Conservation (phyloP, 2,329 filamentous ascomycete species). For the Claviceps monticola region DNA sequence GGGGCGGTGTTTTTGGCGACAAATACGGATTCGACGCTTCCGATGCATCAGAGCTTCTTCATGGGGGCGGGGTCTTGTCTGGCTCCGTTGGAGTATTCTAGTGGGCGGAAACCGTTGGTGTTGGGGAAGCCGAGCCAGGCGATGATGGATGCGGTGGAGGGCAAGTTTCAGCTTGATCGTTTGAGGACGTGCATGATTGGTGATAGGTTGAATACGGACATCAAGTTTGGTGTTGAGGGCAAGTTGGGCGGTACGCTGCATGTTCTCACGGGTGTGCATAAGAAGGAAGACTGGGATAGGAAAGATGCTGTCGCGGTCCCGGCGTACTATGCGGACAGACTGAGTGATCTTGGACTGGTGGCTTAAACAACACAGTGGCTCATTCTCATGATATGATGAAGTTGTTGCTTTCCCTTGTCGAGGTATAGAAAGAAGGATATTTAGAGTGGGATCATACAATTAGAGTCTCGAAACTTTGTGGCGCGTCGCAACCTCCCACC, state of each 20-base stretch:
- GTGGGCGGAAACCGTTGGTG: constrained; percentile 54
- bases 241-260: constrained; percentile 81
- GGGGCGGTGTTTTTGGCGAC: constrained; percentile 85
- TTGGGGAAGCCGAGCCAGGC: constrained; percentile 93
- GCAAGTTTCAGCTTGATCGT: constrained; percentile 82
- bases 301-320: constrained; percentile 57
- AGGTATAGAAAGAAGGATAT: background rate
- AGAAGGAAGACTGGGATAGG: constrained; percentile 70
- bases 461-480: background rate
- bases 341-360: constrained; percentile 54
- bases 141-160: constrained; percentile 98
- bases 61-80: constrained; percentile 79
- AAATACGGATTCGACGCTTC: constrained; percentile 83
- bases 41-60: constrained; percentile 69
- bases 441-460: background rate
- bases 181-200: constrained; percentile 88
- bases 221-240: constrained; percentile 86
- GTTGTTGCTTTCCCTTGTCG: background rate
- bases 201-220: constrained; percentile 87
- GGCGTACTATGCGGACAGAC: constrained; percentile 67
- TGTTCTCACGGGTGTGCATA: constrained; percentile 79
- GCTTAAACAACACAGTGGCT: constrained; percentile 7
- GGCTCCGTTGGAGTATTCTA: constrained; percentile 63
- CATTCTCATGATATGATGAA: constrained; percentile 1
- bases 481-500: background rate